Percentiles rank a stretch among this genome's conserved stretches.
These are phyloP conservation scores for Eudorina sp. DNA, from an alignment of 139 green algal species.

Conservation along the genomic window DNA sequence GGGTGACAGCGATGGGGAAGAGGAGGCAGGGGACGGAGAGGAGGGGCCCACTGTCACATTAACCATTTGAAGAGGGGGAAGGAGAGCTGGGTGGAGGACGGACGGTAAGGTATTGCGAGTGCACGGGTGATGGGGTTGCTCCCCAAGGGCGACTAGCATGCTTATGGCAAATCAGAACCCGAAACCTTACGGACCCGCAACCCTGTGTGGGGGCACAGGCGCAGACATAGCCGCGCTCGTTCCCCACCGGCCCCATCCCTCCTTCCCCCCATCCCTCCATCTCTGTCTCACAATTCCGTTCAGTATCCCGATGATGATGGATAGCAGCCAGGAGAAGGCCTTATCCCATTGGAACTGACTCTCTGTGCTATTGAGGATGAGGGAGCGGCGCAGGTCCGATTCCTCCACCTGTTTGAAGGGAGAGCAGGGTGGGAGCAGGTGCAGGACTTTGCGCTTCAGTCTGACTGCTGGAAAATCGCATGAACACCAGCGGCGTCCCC, in stretches of 20 bases:
- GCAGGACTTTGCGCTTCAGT: too few species aligned
- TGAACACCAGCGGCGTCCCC: too few species aligned
- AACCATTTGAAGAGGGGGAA: background rate
- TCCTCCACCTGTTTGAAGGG: conserved; percentile 18
- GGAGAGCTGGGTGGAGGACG: background rate
- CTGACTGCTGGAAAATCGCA: too few species aligned
- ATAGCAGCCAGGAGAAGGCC: conserved; percentile 45
- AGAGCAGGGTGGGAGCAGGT: background rate
- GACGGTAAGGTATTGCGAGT: background rate
- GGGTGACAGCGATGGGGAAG: background rate
- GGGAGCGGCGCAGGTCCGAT: conserved; percentile 38
- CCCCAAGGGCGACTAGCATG: too few species aligned
- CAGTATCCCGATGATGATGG: conserved; percentile 40
- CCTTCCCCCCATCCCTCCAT: background rate
- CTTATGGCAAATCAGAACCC: too few species aligned
- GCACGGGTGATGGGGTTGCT: too few species aligned
- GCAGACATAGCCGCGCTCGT: too few species aligned
- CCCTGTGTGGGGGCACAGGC: too few species aligned
- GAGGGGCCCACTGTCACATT: too few species aligned
- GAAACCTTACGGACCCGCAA: too few species aligned
- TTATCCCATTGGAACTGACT: conserved; percentile 24
- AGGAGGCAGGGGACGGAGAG: background rate
- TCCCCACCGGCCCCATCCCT: too few species aligned
- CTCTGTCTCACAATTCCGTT: conserved; percentile 20
- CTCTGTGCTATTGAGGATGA: conserved; percentile 26